These are phyloP conservation scores for Solanum habrochaites DNA, from an alignment of 257 asterid genomes.

Conservation along the genomic window DNA sequence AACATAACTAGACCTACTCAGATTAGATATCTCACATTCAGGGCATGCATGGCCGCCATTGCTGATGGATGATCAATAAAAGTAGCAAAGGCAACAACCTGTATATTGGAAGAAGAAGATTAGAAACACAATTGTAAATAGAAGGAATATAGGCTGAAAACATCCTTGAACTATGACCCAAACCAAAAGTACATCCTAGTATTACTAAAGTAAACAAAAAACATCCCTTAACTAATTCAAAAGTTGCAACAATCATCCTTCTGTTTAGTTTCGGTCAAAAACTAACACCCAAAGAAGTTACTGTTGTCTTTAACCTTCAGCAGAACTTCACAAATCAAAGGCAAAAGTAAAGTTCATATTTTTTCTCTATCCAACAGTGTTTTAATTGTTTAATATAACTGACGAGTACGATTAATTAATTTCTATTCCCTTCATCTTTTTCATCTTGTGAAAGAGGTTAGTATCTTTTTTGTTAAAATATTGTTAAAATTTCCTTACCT, in stretches of 20 bases:
- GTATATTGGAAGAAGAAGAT: conserved; percentile 3
- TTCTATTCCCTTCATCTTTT: not conserved
- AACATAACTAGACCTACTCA: not conserved
- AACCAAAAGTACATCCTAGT: not conserved
- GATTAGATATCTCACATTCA: conserved; percentile 52
- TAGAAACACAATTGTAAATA: not conserved
- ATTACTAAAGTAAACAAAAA: not conserved
- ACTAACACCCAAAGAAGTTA: not conserved
- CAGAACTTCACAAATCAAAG: not conserved
- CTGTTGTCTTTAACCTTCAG: not conserved
- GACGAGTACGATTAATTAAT: not conserved
- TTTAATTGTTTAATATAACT: not conserved
- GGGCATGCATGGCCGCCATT: conserved; percentile 67
- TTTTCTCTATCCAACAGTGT: not conserved
- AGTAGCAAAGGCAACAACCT: conserved; percentile 98
- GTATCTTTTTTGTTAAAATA: not conserved
- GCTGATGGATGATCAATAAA: conserved; percentile 86
- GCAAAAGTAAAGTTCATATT: too few relatives aligned
- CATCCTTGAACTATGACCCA: not conserved
- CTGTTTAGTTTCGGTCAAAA: not conserved
- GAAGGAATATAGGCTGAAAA: not conserved
- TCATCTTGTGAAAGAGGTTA: not conserved
- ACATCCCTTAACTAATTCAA: not conserved
- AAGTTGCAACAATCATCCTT: not conserved
- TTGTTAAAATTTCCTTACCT: not conserved